These are phyloP conservation scores for Penicillium oxalicum DNA, from an alignment of 2,329 filamentous ascomycete species.

Conservation along the genomic window DNA sequence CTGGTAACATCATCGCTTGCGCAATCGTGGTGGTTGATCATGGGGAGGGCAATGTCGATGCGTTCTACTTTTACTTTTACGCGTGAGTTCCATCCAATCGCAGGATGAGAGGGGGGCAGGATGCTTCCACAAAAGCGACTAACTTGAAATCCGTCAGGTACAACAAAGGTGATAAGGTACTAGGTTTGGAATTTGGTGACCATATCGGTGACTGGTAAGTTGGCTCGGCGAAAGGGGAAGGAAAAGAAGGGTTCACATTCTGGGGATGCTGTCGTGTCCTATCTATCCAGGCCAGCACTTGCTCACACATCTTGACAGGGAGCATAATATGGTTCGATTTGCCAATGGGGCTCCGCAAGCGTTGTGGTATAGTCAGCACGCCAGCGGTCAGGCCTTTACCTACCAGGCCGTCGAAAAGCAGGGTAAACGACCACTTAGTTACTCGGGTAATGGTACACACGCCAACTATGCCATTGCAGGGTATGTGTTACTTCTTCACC, in stretches of 20 bases:
- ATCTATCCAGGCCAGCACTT: not conserved
- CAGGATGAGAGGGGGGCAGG: not conserved
- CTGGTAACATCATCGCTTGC: slow-evolving; percentile 44
- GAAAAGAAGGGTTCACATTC: too few relatives aligned
- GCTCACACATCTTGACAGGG: slow-evolving; percentile 37
- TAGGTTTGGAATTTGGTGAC: slow-evolving; percentile 49
- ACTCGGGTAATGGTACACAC: slow-evolving; percentile 57
- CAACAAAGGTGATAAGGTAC: slow-evolving; percentile 49
- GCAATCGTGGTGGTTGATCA: slow-evolving; percentile 56
- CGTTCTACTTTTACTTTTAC: slow-evolving; percentile 60
- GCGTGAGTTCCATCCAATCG: slow-evolving; percentile 32
- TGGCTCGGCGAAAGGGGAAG: too few relatives aligned
- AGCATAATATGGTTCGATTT: slow-evolving; percentile 64
- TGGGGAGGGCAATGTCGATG: slow-evolving; percentile 49
- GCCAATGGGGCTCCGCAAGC: slow-evolving; percentile 48
- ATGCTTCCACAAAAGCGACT: not conserved
- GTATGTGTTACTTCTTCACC: slow-evolving; percentile 17
- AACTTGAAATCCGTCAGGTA: slow-evolving; percentile 28
- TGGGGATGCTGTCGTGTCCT: not conserved
- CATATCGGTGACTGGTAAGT: slow-evolving; percentile 58
- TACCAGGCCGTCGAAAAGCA: slow-evolving; percentile 52
- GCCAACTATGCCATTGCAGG: slow-evolving; percentile 57
- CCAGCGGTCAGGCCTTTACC: slow-evolving; percentile 57
- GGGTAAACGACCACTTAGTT: slow-evolving; percentile 50
- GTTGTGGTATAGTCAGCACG: slow-evolving; percentile 60